Conservation (phyloP, 2,329 filamentous ascomycete genomes). For the Fusarium guadeloupense region DNA sequence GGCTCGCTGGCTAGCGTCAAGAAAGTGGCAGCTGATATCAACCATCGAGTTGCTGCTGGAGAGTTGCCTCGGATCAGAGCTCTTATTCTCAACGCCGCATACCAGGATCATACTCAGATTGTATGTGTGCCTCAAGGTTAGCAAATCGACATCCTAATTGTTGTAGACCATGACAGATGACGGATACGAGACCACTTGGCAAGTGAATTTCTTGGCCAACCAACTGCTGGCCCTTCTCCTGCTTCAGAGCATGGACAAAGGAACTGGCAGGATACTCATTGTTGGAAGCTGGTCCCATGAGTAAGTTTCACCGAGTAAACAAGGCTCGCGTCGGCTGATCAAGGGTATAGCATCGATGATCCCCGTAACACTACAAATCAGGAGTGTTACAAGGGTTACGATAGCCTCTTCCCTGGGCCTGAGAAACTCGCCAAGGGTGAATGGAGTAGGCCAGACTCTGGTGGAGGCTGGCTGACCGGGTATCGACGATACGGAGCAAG, state of each 20-base stretch:
- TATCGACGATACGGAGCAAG: constrained; percentile 52
- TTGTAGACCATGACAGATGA: constrained; percentile 43
- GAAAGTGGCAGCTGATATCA: constrained; percentile 42
- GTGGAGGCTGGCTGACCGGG: constrained; percentile 42
- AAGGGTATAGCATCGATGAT: constrained; percentile 41
- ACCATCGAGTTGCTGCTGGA: constrained; percentile 43
- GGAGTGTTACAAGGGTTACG: constrained; percentile 38
- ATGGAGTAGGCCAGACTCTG: constrained; percentile 48
- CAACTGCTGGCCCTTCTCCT: constrained; percentile 44
- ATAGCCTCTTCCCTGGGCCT: constrained; percentile 44
- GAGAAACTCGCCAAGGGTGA: constrained; percentile 47
- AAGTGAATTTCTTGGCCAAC: constrained; percentile 48
- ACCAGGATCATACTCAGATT: constrained; percentile 40
- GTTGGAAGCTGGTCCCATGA: constrained; percentile 49
- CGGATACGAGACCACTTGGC: constrained; percentile 47
- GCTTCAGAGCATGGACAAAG: constrained; percentile 47
- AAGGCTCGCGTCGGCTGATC: constrained; percentile 6
- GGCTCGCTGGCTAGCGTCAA: constrained; percentile 43
- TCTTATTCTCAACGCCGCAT: constrained; percentile 50
- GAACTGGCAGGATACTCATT: constrained; percentile 43
- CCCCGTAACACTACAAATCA: constrained; percentile 37
- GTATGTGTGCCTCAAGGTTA: constrained; percentile 24
- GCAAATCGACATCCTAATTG: neutral
- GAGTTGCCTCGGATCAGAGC: constrained; percentile 51
- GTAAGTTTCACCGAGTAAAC: constrained; percentile 34